These are phyloP conservation scores for Cymbopogon citratus DNA, from an alignment of 176 grass and related monocot species.

Conservation along the genomic window DNA sequence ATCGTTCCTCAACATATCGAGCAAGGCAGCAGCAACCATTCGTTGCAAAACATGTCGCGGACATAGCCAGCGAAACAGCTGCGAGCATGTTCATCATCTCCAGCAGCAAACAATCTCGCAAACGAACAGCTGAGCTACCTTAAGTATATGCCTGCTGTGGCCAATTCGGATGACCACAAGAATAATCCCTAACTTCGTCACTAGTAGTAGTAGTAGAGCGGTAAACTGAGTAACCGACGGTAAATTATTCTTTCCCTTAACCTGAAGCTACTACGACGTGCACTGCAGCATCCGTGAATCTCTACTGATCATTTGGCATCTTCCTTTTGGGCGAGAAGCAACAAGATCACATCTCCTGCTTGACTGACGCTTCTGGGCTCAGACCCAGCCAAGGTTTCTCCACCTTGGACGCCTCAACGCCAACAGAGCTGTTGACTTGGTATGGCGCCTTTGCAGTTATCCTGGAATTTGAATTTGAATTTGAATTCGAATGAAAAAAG, in stretches of 20 bases:
- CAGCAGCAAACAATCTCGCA: slow-evolving; percentile 39
- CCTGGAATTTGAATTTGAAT: slow-evolving; percentile 9
- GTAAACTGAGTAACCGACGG: background rate
- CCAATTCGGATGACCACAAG: background rate
- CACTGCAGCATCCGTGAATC: background rate
- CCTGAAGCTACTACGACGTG: slow-evolving; percentile 6
- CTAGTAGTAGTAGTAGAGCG: background rate
- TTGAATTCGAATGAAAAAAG: background rate
- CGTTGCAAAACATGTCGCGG: background rate
- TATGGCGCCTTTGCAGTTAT: slow-evolving; percentile 44
- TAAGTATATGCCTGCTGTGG: background rate
- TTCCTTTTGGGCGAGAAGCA: background rate
- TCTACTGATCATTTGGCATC: background rate
- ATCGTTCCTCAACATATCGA: background rate
- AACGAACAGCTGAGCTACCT: background rate
- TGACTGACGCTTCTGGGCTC: slow-evolving; percentile 15
- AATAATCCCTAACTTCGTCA: background rate
- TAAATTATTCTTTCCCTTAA: slow-evolving; percentile 28
- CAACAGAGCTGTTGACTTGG: slow-evolving; percentile 7
- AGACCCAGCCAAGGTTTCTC: slow-evolving; percentile 38
- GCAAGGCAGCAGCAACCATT: background rate
- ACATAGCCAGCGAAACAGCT: slow-evolving; percentile 25
- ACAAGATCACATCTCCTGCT: slow-evolving; percentile 25
- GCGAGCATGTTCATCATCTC: background rate
- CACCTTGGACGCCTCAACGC: slow-evolving; percentile 8